Evolutionary conservation across 768 basidiomycete species (phyloP), one percentile per base, ranked within the genome.

Genomic region (Tricholoma terreum): DNA sequence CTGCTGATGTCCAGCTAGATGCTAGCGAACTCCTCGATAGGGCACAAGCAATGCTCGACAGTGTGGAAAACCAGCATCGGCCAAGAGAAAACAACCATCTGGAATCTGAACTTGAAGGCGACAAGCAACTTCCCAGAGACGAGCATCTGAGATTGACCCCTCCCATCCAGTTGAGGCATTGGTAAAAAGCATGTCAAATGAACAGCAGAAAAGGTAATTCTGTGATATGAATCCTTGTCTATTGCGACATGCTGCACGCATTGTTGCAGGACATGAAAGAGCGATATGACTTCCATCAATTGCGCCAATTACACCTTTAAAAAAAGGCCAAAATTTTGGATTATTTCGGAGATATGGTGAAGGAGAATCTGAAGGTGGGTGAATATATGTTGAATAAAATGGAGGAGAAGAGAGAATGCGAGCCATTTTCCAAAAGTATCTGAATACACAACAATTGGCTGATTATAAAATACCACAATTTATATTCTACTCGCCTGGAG

Each of bases 1-100:
- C 21, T 27, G 24, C 24, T 6, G 24, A 27, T 27, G 24, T 27
- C 6, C 75, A 21, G 65, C 62, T 1, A 78, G 63, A 56, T 78
- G 75, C 61, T 77, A 78, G 0, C 64, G 55, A 0, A 73, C 68
- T 17, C 71, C 69, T 8, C 61, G 58, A 58, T 75, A 77, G 5
- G 74, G 75, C 4, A 72, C 63, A 10, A 80, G 61, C 7, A 76
- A 63, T 7, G 57, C 35, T 59, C 71, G 60, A 58, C 70, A 72
- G 0, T 57, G 12, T 11, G 62, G 57, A 65, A 73, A 76, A 7
- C 74, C 72, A 15, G 71, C 73, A 71, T 73, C 72, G 3, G 66
- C 72, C 12, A 77, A 65, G 38, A 69, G 71, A 42, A 73, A 78
- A 22, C 63, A 64, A 0, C 72, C 71, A 0, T 58, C 35, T 4